Percentiles rank a stretch among this genome's conserved stretches.
Conservation (phyloP, 176 grass and related monocot genomes). For the Hordeum marinum region DNA sequence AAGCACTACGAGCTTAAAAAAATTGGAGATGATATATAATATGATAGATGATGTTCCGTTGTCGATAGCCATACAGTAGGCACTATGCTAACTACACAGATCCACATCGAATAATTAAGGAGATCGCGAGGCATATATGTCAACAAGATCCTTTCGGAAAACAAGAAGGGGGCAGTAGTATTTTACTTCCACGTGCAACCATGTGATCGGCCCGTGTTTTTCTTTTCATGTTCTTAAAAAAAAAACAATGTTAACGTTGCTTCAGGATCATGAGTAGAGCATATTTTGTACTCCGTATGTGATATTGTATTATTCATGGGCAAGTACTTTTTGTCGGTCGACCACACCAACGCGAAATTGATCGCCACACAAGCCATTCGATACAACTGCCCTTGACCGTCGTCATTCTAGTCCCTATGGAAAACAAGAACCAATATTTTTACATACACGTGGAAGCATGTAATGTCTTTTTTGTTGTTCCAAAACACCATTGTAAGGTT, state of each 20-base stretch:
- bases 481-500: no score
- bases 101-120: neutral
- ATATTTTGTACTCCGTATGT: neutral
- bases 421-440: neutral
- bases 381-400: no score
- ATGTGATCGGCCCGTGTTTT: neutral
- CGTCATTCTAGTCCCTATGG: no score
- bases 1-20: neutral
- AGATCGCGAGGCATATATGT: neutral
- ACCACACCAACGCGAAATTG: no score
- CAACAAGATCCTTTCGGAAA: neutral
- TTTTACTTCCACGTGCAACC: conserved; percentile 5
- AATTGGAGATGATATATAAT: neutral
- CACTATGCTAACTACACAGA: neutral
- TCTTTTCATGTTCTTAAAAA: neutral
- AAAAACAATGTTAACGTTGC: neutral
- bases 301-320: neutral
- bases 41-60: neutral
- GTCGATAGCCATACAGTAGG: neutral
- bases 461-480: no score
- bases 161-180: neutral
- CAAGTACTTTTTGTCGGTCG: no score
- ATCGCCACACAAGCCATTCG: no score
- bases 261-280: neutral
- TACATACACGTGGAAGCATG: neutral